phyloP scores from a whole-genome alignment of 495 filamentous ascomycete genomes.

The Bryoglossum gracile region DNA sequence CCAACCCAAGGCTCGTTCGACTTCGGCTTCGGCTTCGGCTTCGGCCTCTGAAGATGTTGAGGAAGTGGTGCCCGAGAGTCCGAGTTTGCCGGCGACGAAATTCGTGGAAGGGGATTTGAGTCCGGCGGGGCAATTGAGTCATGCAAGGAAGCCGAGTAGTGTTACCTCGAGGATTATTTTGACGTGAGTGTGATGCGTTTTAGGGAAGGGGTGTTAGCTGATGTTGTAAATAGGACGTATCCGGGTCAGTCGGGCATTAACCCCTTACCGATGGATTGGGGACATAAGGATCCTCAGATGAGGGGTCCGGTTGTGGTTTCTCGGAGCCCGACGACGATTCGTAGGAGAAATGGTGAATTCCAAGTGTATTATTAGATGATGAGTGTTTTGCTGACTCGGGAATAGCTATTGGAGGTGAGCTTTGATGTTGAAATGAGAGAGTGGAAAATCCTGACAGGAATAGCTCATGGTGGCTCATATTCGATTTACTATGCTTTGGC shows the following conservation, averaged over 20 bases:
- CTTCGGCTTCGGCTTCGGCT: neutral
- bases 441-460: too few species aligned
- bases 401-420: constrained; percentile 41
- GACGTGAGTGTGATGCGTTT: constrained; percentile 32
- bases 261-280: constrained; percentile 84
- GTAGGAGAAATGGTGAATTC: constrained; percentile 73
- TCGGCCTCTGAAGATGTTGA: constrained; percentile 12
- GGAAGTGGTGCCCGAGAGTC: constrained; percentile 18
- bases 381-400: constrained; percentile 6
- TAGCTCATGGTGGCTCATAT: constrained; percentile 96
- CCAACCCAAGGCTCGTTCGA: too few species aligned
- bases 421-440: too few species aligned
- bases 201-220: constrained; percentile 1
- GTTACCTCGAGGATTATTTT: constrained; percentile 56
- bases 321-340: constrained; percentile 63
- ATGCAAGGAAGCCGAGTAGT: constrained; percentile 18
- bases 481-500: constrained; percentile 94
- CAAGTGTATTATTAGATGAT: neutral
- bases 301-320: constrained; percentile 91
- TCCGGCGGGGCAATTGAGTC: constrained; percentile 18
- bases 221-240: constrained; percentile 67
- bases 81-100: constrained; percentile 21
- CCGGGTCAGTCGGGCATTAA: constrained; percentile 91
- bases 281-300: constrained; percentile 60
- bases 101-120: constrained; percentile 13